Base-by-base conservation (phyloP, 2,329 filamentous ascomycete species). In the Fusarium stilboides region DNA sequence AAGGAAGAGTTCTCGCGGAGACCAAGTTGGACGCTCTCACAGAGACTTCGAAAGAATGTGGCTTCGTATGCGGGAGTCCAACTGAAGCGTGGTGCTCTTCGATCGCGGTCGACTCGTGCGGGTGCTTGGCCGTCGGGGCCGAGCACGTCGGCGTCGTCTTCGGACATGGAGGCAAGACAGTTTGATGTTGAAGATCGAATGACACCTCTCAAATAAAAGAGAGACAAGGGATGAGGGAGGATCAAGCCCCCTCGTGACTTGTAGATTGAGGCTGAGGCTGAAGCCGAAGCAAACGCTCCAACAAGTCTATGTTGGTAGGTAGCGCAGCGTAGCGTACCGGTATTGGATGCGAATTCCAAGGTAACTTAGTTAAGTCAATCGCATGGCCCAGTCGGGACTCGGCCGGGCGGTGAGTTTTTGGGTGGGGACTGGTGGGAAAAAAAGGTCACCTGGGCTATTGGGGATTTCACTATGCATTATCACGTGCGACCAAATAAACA, bases 41-140 rank as follows among this genome's bases (percentile, higher is more conserved):
- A 88, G 7, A 89, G 82, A 50, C 87, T 89, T 56, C 83, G 81
- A 78, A 89, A 89, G 77, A 89, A 89, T 59, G 87, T 89, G 55
- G 83, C 82, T 77, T 89, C 87, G 79, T 85, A 89, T 20, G 84
- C 82, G 2, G 83, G 80, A 56, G 86, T 88, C 87, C 87, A 89
- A 75, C 85, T 88, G 76, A 89, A 89, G 61, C 87, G 84, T 53
- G 87, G 86, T 33, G 81, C 80, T 52, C 81, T 79, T 65, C 80
- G 75, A 64, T 81, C 80, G 66, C 80, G 79, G 65, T 81, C 80
- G 61, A 80, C 76, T 55, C 77, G 77, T 50, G 73, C 69, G 52
- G 74, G 64, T 44, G 74, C 69, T 47, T 77, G 76, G 53, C 77
- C 78, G 64, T 81, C 79, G 46, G 75, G 74, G 74, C 75, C 79